Evolutionary conservation across 805 yeast genomes (phyloP).

Genomic region (Metschnikowia borealis): DNA sequence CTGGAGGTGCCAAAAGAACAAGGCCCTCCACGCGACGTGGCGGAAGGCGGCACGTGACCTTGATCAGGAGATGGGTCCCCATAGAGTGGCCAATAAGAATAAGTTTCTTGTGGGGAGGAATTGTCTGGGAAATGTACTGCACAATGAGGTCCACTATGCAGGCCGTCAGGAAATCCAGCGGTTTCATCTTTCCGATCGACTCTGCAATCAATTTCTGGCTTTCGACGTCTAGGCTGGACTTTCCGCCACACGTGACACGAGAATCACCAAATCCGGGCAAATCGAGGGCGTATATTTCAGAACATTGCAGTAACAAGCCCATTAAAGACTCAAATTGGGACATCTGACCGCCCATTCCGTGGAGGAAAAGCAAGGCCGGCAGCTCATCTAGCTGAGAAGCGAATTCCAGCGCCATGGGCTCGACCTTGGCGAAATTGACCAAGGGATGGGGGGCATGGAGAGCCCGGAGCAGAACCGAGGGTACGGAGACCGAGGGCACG

Average conservation of each 20-base stretch:
- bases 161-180: conserved; percentile 42
- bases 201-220: conserved; percentile 31
- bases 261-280: conserved; percentile 84
- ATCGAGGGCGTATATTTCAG: conserved; percentile 68
- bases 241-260: conserved; percentile 15
- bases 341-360: conserved; percentile 89
- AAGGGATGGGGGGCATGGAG: conserved; percentile 52
- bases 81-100: conserved; percentile 68
- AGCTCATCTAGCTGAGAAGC: conserved; percentile 39
- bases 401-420: conserved; percentile 18
- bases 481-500: conserved; percentile 16
- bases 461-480: conserved; percentile 36
- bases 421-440: conserved; percentile 16
- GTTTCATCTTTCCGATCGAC: conserved; percentile 27
- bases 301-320: conserved; percentile 57
- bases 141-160: conserved; percentile 38
- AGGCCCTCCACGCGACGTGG: conserved; percentile 42
- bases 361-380: conserved; percentile 67
- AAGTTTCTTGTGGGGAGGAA: conserved; percentile 39
- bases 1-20: conserved; percentile 50
- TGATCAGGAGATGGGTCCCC: conserved; percentile 58
- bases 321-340: conserved; percentile 78
- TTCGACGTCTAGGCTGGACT: conserved; percentile 23
- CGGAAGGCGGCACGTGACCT: conserved; percentile 38
- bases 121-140: conserved; percentile 34